These are phyloP conservation scores for Hondaea fermentalgiana DNA, from an alignment of 108 stramenopile genomes.

Conservation along the genomic window DNA sequence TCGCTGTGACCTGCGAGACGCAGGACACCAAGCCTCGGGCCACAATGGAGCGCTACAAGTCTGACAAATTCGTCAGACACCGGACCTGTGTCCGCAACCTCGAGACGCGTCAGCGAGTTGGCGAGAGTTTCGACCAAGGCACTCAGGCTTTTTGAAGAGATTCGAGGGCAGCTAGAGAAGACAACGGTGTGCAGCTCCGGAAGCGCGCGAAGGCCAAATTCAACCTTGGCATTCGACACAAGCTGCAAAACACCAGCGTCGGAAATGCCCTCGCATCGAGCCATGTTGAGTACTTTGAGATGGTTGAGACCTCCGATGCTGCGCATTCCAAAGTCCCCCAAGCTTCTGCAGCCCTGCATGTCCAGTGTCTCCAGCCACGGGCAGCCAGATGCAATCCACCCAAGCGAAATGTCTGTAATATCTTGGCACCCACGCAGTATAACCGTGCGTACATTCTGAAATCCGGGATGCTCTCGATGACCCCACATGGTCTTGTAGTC, in stretches of 20 bases:
- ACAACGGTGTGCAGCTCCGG: not conserved
- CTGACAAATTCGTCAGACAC: not conserved
- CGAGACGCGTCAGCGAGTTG: not conserved
- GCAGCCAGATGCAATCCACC: constrained; percentile 11
- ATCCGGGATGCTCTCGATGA: not conserved
- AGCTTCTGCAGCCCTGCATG: not conserved
- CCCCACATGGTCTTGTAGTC: not conserved
- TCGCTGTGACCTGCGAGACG: not conserved
- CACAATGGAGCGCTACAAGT: not conserved
- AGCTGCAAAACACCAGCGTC: not conserved
- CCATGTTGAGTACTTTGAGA: not conserved
- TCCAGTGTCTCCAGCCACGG: not conserved
- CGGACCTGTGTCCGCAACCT: not conserved
- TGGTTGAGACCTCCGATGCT: not conserved
- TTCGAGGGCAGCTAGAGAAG: not conserved
- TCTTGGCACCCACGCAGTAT: not conserved
- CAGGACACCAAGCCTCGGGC: not conserved
- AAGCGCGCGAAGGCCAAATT: not conserved
- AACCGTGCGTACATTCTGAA: not conserved
- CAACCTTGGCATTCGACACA: not conserved
- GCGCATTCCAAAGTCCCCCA: not conserved
- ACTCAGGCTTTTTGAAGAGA: not conserved
- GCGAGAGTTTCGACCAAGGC: not conserved
- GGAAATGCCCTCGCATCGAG: not conserved
- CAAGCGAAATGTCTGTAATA: not conserved